A percentile compares a stretch with the other conserved stretches of the same genome.
These are phyloP conservation scores for Rosa rugosa DNA, from an alignment of 306 rosid genomes.

Conservation along the genomic window DNA sequence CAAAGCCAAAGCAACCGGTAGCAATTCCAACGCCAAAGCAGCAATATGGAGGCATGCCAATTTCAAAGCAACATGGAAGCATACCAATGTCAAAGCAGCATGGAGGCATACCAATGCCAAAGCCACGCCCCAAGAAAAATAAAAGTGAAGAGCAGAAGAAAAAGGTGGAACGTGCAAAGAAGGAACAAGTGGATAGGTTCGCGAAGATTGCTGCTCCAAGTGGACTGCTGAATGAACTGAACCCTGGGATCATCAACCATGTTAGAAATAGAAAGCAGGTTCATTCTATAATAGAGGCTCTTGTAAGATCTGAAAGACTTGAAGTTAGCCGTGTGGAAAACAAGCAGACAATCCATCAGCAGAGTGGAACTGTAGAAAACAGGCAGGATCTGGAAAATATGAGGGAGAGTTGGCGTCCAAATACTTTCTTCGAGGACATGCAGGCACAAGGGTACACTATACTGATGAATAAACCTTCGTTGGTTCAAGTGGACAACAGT, in stretches of 20 bases:
- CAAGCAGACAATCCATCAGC: constrained; percentile 46
- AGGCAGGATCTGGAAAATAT: constrained; percentile 40
- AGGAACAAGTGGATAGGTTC: constrained; percentile 76
- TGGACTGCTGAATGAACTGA: constrained; percentile 88
- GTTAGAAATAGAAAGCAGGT: constrained; percentile 94
- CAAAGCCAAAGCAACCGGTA: constrained; percentile 64
- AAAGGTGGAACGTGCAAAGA: constrained; percentile 84
- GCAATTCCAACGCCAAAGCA: constrained; percentile 73
- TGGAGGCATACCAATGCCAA: constrained; percentile 88
- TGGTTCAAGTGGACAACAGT: constrained; percentile 38
- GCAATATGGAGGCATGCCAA: constrained; percentile 51
- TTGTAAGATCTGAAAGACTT: constrained; percentile 71
- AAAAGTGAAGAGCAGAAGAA: constrained; percentile 62
- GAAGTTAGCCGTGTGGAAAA: constrained; percentile 48
- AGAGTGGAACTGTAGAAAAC: constrained; percentile 36
- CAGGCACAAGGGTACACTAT: constrained; percentile 40
- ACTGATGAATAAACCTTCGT: constrained; percentile 33
- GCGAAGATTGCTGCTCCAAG: constrained; percentile 96
- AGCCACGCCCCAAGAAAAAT: constrained; percentile 70
- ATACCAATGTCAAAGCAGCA: constrained; percentile 27
- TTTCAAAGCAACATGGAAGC: constrained; percentile 34
- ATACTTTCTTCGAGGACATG: constrained; percentile 33
- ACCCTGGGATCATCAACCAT: constrained; percentile 98
- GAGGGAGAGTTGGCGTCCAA: constrained; percentile 36
- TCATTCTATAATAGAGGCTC: constrained; percentile 84